A percentile compares a stretch with the other conserved stretches of the same genome.
These are phyloP conservation scores for Ogataea minuta DNA, from an alignment of 805 yeast species.

Conservation along the genomic window DNA sequence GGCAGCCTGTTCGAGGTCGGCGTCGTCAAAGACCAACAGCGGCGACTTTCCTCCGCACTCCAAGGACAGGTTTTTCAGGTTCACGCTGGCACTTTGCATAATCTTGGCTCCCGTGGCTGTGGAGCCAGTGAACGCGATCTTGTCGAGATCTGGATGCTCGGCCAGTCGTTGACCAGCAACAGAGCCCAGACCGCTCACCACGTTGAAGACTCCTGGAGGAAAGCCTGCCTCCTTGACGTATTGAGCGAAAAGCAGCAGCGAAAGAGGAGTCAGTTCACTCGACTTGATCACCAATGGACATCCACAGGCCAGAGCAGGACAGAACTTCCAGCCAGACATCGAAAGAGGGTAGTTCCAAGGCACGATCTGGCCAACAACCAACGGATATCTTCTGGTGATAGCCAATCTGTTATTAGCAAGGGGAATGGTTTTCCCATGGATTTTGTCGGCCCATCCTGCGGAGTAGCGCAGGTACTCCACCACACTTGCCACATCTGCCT, in stretches of 20 bases:
- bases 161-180: constrained; percentile 70
- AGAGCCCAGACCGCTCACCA: constrained; percentile 67
- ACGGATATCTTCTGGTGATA: constrained; percentile 66
- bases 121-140: constrained; percentile 65
- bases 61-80: constrained; percentile 61
- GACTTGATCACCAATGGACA: constrained; percentile 70
- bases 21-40: constrained; percentile 58
- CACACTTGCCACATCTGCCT: constrained; percentile 47
- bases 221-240: constrained; percentile 64
- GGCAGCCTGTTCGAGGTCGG: constrained; percentile 61
- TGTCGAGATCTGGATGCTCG: constrained; percentile 53
- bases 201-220: constrained; percentile 75
- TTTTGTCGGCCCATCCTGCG: constrained; percentile 64
- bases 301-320: constrained; percentile 81
- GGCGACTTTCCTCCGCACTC: constrained; percentile 79
- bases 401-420: constrained; percentile 49
- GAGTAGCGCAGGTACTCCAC: constrained; percentile 48
- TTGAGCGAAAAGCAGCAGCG: constrained; percentile 59
- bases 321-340: constrained; percentile 80
- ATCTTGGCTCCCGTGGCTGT: constrained; percentile 66
- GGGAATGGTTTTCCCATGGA: constrained; percentile 42
- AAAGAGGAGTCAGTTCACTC: constrained; percentile 74
- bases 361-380: constrained; percentile 64
- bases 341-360: constrained; percentile 73
- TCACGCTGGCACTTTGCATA: constrained; percentile 58